These are phyloP conservation scores for Beauveria brongniartii DNA, from an alignment of 2,329 filamentous ascomycete genomes.

Conservation along the genomic window DNA sequence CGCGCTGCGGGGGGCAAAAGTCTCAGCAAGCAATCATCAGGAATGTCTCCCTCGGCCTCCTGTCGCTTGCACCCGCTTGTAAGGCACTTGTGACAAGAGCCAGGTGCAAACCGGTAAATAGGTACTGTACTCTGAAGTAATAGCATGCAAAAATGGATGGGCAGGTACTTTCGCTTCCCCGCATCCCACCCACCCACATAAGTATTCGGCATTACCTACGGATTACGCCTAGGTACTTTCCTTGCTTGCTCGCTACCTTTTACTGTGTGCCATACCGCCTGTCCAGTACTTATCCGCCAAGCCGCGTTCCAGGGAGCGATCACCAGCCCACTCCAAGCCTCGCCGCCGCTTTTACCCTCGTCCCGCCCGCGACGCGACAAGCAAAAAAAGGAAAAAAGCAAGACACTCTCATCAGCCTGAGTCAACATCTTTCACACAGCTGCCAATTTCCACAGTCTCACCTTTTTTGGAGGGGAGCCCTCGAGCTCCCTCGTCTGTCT, in stretches of 20 bases:
- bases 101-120: background rate
- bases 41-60: slow-evolving; percentile 4
- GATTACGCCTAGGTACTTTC: background rate
- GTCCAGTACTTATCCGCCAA: background rate
- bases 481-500: background rate
- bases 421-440: slow-evolving; percentile 3
- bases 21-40: slow-evolving; percentile 5
- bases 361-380: background rate
- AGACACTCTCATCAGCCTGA: slow-evolving; percentile 6
- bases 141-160: too few species aligned
- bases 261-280: background rate
- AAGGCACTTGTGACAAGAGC: background rate
- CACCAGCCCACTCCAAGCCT: background rate
- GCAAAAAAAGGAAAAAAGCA: background rate
- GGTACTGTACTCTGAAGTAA: too few species aligned
- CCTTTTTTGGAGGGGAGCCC: background rate
- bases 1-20: background rate
- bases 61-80: background rate
- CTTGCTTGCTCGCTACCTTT: background rate
- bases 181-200: background rate
- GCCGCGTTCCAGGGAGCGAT: slow-evolving; percentile 1
- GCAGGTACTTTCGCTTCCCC: slow-evolving; percentile 1
- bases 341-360: background rate
- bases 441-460: slow-evolving; percentile 12
- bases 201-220: background rate